A percentile compares a stretch with the other conserved stretches of the same genome.
Conservation (phyloP, 169 alveolate genomes). For the Amoebophrya sp. region DNA sequence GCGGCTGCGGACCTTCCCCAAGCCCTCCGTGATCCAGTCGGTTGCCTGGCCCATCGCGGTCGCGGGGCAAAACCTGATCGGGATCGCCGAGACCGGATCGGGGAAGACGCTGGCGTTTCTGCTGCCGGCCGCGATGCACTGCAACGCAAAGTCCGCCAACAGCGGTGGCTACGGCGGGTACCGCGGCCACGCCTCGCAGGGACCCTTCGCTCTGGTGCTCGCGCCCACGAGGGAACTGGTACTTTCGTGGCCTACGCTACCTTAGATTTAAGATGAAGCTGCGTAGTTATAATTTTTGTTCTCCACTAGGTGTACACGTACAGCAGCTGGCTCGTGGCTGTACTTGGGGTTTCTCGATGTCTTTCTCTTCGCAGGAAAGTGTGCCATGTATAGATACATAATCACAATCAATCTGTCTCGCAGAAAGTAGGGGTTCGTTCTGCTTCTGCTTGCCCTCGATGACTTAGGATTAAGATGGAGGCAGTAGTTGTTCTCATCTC, state of each 20-base stretch:
- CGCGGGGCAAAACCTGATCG: slow-evolving; percentile 38
- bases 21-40: not conserved
- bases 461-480: not conserved
- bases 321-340: too few relatives aligned
- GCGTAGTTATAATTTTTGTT: too few relatives aligned
- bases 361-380: not conserved
- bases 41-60: not conserved
- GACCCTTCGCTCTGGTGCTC: slow-evolving; percentile 82
- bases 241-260: too few relatives aligned
- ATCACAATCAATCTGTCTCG: too few relatives aligned
- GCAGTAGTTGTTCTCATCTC: not conserved
- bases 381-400: too few relatives aligned
- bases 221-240: slow-evolving; percentile 97
- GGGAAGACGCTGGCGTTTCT: slow-evolving; percentile 92
- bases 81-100: slow-evolving; percentile 95
- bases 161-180: slow-evolving; percentile 71
- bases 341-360: not conserved
- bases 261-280: too few relatives aligned
- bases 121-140: slow-evolving; percentile 84
- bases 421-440: not conserved
- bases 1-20: not conserved
- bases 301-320: too few relatives aligned
- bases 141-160: slow-evolving; percentile 64
- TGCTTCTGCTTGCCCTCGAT: not conserved
- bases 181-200: too few relatives aligned